Conservation (phyloP, 2,329 filamentous ascomycete species). For the Colletotrichum sp. region DNA sequence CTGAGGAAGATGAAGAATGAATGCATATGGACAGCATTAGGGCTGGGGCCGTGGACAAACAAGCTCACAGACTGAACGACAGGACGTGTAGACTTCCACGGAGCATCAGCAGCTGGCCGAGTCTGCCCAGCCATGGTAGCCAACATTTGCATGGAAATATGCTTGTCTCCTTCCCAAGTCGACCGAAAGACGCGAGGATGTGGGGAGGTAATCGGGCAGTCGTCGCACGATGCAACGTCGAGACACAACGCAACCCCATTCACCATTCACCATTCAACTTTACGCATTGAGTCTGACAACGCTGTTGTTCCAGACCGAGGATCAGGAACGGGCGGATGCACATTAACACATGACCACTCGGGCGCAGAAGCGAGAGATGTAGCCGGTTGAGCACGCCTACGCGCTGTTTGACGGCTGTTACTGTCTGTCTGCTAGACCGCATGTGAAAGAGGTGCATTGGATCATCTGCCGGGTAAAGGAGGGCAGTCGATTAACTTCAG, state of each 20-base stretch:
- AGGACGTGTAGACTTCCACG: not conserved
- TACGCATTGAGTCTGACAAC: not conserved
- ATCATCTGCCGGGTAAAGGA: not conserved
- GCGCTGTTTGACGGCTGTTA: not conserved
- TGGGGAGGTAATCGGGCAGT: not conserved
- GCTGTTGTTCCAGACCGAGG: not conserved
- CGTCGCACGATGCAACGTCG: not conserved
- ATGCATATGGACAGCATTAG: not conserved
- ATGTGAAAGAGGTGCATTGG: not conserved
- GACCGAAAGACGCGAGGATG: not conserved
- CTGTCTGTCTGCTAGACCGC: not conserved
- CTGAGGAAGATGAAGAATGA: not conserved
- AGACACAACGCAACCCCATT: not conserved
- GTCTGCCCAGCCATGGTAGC: not conserved
- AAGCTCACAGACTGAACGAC: not conserved
- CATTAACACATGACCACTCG: not conserved
- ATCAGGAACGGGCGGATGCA: not conserved
- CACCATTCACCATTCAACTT: not conserved
- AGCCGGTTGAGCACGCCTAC: not conserved
- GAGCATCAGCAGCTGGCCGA: not conserved
- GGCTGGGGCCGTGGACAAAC: not conserved
- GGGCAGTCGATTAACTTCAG: not conserved
- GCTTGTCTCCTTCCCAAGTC: not conserved
- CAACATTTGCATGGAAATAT: not conserved
- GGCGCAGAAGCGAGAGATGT: not conserved